Evolutionary conservation across 2,329 filamentous ascomycete genomes (phyloP).

Genomic region (Cladosporium colombiae): DNA sequence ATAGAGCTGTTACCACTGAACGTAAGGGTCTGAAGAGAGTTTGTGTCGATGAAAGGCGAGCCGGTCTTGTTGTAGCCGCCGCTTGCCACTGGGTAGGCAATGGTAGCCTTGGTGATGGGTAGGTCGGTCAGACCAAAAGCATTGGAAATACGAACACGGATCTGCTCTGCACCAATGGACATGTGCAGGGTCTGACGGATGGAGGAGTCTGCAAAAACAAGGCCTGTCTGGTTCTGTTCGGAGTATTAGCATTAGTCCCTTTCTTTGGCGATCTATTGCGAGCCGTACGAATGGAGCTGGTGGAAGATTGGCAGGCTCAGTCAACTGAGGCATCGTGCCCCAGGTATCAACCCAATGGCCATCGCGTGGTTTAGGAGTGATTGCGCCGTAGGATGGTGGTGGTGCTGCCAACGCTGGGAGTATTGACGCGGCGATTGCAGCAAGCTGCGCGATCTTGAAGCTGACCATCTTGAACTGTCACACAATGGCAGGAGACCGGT

Average conservation of each 20-base stretch:
- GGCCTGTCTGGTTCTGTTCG: constrained; percentile 52
- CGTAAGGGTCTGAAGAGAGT: constrained; percentile 56
- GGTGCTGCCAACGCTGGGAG: constrained; percentile 13
- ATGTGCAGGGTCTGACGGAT: constrained; percentile 66
- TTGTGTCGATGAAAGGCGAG: constrained; percentile 53
- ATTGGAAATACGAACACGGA: constrained; percentile 66
- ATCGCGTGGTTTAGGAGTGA: constrained; percentile 23
- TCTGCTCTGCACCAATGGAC: constrained; percentile 56
- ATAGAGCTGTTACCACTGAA: constrained; percentile 58
- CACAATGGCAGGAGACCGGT: too few species aligned
- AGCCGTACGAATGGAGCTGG: constrained; percentile 58
- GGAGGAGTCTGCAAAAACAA: constrained; percentile 63
- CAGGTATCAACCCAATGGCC: constrained; percentile 64
- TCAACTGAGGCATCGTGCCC: constrained; percentile 67
- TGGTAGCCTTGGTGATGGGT: constrained; percentile 59
- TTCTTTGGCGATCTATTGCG: not conserved
- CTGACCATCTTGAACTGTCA: not conserved
- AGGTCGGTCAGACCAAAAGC: constrained; percentile 63
- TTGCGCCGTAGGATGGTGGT: constrained; percentile 3
- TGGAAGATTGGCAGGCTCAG: constrained; percentile 63
- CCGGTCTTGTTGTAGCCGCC: constrained; percentile 54
- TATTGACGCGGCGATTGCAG: constrained; percentile 2
- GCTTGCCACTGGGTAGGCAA: constrained; percentile 53
- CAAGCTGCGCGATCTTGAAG: not conserved
- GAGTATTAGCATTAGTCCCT: constrained; percentile 18